Evolutionary conservation across 306 rosid species (phyloP), one percentile per base, ranked within the genome.

Genomic region (Senna siamea): DNA sequence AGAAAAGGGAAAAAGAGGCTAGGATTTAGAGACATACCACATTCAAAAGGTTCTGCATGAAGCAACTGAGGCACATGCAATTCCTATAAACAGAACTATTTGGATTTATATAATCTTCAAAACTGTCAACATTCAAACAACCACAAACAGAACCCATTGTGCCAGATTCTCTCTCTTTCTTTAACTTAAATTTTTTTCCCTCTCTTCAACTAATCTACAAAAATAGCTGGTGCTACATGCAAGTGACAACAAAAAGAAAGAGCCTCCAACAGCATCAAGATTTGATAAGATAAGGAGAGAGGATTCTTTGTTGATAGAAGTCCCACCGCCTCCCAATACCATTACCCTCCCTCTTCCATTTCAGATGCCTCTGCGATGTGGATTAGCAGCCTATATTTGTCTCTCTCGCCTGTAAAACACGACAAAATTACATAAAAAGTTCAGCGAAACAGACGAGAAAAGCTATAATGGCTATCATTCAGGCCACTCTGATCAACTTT

Each of bases 81-180:
- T 91, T 85, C 88, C 98, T 86, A 76, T 80, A 85, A 4, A 82
- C 82, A 64, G 91, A 70, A 84, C 88, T 87, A 81, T 83, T 89
- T 48, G 96, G 98, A 87, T 91, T 91, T 55, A 89, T 85, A 83
- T 89, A 91, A 74, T 88, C 98, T 83, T 91, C 98, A 8, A 85
- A 81, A 73, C 86, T 83, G 5, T 89, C 90, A 48, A 59, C 79
- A 59, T 84, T 85, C 78, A 94, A 73, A 80, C 98, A 94, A 79
- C 98, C 87, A 80, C 96, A 94, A 72, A 91, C 97, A 56, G 98
- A 80, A 75, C 98, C 98, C 98, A 94, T 94, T 66, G 56, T 82
- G 88, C 87, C 83, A 74, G 87, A 82, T 72, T 76, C 72, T 73
- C 72, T 66, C 76, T 65, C 80, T 80, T 67, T 78, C 73, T 75